These are phyloP conservation scores for Tetragonia tetragonoides DNA, from an alignment of 148 eudicot genomes.

Conservation along the genomic window DNA sequence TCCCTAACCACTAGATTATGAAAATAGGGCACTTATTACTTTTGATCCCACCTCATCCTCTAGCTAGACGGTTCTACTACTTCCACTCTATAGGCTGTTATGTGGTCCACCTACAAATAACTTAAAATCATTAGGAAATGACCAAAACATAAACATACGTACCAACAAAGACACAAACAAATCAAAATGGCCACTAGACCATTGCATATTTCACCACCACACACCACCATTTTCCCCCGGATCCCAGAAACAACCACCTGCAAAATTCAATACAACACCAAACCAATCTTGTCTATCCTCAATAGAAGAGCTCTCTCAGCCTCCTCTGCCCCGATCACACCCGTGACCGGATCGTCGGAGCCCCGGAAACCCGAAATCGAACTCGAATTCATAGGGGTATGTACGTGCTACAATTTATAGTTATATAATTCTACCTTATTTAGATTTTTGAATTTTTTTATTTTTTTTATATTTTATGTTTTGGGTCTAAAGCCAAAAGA, in stretches of 20 bases:
- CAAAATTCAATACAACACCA: slow-evolving; percentile 16
- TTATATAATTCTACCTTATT: neutral
- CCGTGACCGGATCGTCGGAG: slow-evolving; percentile 35
- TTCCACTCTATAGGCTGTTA: too few relatives aligned
- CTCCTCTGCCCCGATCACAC: slow-evolving; percentile 37
- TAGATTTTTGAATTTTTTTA: neutral
- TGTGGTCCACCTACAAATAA: too few relatives aligned
- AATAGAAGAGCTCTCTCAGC: slow-evolving; percentile 26
- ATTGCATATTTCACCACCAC: slow-evolving; percentile 32
- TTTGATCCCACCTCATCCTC: too few relatives aligned
- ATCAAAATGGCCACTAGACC: slow-evolving; percentile 34
- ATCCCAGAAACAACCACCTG: slow-evolving; percentile 30
- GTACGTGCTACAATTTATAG: neutral
- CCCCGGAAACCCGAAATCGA: slow-evolving; percentile 57
- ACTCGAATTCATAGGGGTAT: slow-evolving; percentile 83
- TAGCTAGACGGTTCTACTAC: too few relatives aligned
- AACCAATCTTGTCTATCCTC: slow-evolving; percentile 14
- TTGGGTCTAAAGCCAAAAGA: slow-evolving; percentile 48
- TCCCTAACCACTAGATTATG: too few relatives aligned
- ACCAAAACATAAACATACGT: slow-evolving; percentile 5
- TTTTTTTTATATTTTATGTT: neutral
- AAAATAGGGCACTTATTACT: too few relatives aligned
- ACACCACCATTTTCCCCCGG: slow-evolving; percentile 30
- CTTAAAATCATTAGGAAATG: neutral
- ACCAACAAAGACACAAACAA: neutral